Percentiles rank a stretch among this genome's conserved stretches.
Evolutionary conservation across 805 yeast species (phyloP).

Genomic region (Starmerella scarabaei): DNA sequence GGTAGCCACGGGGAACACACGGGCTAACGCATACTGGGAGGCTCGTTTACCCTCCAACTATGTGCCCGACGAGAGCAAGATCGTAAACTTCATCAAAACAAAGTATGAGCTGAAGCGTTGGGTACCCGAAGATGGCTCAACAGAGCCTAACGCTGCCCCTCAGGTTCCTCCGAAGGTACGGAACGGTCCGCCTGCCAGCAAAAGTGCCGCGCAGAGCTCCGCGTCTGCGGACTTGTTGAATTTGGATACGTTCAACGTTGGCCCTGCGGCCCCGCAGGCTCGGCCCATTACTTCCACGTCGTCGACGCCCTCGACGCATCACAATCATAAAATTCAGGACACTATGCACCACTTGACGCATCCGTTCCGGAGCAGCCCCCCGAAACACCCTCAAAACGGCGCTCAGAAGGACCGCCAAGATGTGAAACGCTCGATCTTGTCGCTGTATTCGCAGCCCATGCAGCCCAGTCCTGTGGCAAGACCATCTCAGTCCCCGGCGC

Average conservation of each 20-base stretch:
- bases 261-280: slow-evolving; percentile 6
- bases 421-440: slow-evolving; percentile 78
- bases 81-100: slow-evolving; percentile 80
- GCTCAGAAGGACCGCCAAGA: slow-evolving; percentile 49
- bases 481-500: neutral
- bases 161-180: slow-evolving; percentile 6
- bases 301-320: slow-evolving; percentile 1
- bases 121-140: slow-evolving; percentile 36
- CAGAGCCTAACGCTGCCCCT: slow-evolving; percentile 17
- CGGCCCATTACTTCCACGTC: neutral
- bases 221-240: neutral
- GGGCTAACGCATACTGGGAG: slow-evolving; percentile 78
- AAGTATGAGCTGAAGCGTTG: slow-evolving; percentile 87
- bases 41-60: slow-evolving; percentile 54
- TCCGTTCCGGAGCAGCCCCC: slow-evolving; percentile 14
- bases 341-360: neutral
- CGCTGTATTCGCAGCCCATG: slow-evolving; percentile 44
- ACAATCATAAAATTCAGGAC: neutral
- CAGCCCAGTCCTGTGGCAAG: neutral
- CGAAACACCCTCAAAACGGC: slow-evolving; percentile 16
- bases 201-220: neutral
- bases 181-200: neutral
- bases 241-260: neutral
- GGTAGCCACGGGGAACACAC: slow-evolving; percentile 76
- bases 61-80: slow-evolving; percentile 69